phyloP scores from a whole-genome alignment of 495 filamentous ascomycete species.

The Tuber indicum region DNA sequence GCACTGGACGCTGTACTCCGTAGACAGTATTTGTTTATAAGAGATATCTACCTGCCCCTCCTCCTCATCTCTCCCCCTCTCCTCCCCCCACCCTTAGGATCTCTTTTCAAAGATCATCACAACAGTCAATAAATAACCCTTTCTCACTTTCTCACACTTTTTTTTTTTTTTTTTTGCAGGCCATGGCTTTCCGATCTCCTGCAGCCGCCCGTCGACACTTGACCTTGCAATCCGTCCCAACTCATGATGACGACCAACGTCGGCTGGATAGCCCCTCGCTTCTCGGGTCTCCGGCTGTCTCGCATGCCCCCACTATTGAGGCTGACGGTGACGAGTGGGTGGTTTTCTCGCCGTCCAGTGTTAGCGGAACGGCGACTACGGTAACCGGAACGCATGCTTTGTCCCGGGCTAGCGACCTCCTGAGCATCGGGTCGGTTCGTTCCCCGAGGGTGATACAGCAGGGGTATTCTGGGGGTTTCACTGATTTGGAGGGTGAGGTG shows the following conservation, averaged over 20 bases:
- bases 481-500: slow-evolving; percentile 46
- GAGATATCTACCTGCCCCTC: neutral
- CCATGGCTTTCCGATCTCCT: slow-evolving; percentile 32
- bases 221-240: slow-evolving; percentile 30
- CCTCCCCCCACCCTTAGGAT: neutral
- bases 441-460: slow-evolving; percentile 49
- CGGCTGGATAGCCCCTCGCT: slow-evolving; percentile 16
- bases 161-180: neutral
- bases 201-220: slow-evolving; percentile 19
- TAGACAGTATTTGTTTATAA: neutral
- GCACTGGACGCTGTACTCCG: neutral
- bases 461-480: slow-evolving; percentile 45
- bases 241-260: slow-evolving; percentile 21
- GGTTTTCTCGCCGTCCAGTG: slow-evolving; percentile 72
- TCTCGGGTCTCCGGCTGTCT: slow-evolving; percentile 21
- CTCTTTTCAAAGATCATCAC: neutral
- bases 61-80: neutral
- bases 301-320: slow-evolving; percentile 19
- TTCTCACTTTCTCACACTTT: neutral
- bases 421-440: slow-evolving; percentile 59
- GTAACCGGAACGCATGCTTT: slow-evolving; percentile 64
- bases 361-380: slow-evolving; percentile 64
- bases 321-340: slow-evolving; percentile 86
- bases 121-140: neutral
- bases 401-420: slow-evolving; percentile 77